Evolutionary conservation across 1,139 yeast species (phyloP).

Genomic region (Zygosaccharomyces sapae): DNA sequence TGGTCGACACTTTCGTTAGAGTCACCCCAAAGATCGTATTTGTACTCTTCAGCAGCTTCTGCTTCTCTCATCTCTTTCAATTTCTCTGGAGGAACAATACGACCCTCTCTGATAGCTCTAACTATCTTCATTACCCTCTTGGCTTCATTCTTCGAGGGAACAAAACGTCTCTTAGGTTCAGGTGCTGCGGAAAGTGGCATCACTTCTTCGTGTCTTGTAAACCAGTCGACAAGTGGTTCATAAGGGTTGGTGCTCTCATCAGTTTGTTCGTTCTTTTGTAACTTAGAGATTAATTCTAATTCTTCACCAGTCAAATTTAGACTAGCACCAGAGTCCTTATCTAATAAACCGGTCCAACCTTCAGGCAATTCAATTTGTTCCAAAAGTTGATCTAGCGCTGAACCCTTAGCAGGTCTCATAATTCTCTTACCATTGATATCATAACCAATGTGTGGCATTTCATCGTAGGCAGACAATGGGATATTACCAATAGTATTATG

Average conservation of each 20-base stretch:
- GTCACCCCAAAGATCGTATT: slow-evolving; percentile 85
- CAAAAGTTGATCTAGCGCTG: slow-evolving; percentile 83
- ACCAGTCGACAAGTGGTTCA: slow-evolving; percentile 95
- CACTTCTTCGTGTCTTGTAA: slow-evolving; percentile 75
- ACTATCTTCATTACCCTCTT: slow-evolving; percentile 95
- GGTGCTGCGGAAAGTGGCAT: slow-evolving; percentile 93
- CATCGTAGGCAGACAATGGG: slow-evolving; percentile 90
- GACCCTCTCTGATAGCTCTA: slow-evolving; percentile 91
- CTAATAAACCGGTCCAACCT: slow-evolving; percentile 97
- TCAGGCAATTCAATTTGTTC: slow-evolving; percentile 91
- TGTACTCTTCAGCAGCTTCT: slow-evolving; percentile 46
- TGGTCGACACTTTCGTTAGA: slow-evolving; percentile 58
- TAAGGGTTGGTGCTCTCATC: slow-evolving; percentile 81
- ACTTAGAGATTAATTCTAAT: slow-evolving; percentile 78
- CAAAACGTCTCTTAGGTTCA: slow-evolving; percentile 94
- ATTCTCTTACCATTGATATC: slow-evolving; percentile 95
- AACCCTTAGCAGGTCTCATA: slow-evolving; percentile 97
- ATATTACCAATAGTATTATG: slow-evolving; percentile 88
- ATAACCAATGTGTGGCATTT: slow-evolving; percentile 95
- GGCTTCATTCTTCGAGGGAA: slow-evolving; percentile 96
- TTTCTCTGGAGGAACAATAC: slow-evolving; percentile 72
- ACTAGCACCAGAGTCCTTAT: slow-evolving; percentile 83
- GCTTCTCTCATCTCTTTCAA: slow-evolving; percentile 50
- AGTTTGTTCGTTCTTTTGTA: slow-evolving; percentile 80
- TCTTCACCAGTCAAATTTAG: slow-evolving; percentile 86